Base-by-base conservation (phyloP, 2,329 filamentous ascomycete species). In the Rachicladosporium sp. region DNA sequence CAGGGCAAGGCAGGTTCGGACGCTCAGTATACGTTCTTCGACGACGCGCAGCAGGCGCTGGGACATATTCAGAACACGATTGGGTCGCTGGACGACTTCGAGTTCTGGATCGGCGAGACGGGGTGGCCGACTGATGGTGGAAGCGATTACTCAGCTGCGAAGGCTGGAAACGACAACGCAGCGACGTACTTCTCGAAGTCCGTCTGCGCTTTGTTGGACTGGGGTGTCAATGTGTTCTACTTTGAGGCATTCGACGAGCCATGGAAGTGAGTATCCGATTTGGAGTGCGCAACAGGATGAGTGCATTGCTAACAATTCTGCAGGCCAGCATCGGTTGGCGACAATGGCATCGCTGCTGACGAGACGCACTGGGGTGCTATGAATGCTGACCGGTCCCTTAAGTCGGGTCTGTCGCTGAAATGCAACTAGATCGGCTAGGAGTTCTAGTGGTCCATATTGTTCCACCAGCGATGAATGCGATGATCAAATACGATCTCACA, bases 161-260 rank as follows among this genome's bases (percentile, higher is more conserved):
- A 70, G 46, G 78, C 80, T 27, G 69, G 74, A 32, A 68, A 71
- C 31, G 51, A 66, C 27, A 75, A 78, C 51, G 78, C 78, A 21
- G 58, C 68, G 46, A 64, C 60, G 15, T 84, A 75, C 65, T 83
- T 69, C 65, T 62, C 73, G 50, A 57, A 73, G 34, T 74, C 70
- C 46, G 70, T 82, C 52, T 42, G 40, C 36, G 35, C 31, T 10
- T 29, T 35, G 7, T 36, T 42, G 13, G 40, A 37, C 46, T 81
- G 76, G 74, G 76, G 75, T 44, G 68, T 76, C 46, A 80, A 82
- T 51, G 73, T 77, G 40, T 83, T 83, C 64, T 80, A 74, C 62
- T 84, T 84, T 50, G 79, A 83, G 67, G 78, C 78, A 33, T 82
- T 80, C 50, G 79, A 82, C 50, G 80, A 84, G 71, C 65, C 71